These are phyloP conservation scores for Phytophthora meadii DNA, from an alignment of 352 stramenopile species.

Conservation along the genomic window DNA sequence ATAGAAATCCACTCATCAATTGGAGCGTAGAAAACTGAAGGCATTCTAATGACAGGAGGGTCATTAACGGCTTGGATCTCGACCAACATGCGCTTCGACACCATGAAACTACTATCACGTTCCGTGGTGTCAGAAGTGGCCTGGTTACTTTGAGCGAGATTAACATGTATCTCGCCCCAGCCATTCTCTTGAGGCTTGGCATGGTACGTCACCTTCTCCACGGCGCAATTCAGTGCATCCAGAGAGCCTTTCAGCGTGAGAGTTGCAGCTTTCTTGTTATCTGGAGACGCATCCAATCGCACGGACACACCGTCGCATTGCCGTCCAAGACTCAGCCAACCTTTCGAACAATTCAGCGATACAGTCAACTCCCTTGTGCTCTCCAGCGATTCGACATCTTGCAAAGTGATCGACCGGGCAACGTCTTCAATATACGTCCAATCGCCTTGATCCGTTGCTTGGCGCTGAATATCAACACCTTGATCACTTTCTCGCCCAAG, in stretches of 20 bases:
- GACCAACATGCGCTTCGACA: conserved; percentile 47
- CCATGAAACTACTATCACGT: conserved; percentile 32
- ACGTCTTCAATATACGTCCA: conserved; percentile 7
- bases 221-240: conserved; percentile 51
- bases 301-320: conserved; percentile 20
- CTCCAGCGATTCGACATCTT: conserved; percentile 31
- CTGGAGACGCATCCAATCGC: conserved; percentile 2
- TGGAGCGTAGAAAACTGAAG: conserved; percentile 35
- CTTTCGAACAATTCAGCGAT: conserved; percentile 44
- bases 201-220: conserved; percentile 61
- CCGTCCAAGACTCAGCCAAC: conserved; percentile 43
- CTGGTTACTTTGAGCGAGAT: conserved; percentile 34
- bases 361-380: conserved; percentile 27
- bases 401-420: conserved; percentile 48
- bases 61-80: conserved; percentile 57
- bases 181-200: conserved; percentile 32
- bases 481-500: conserved; percentile 14
- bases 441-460: background rate
- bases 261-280: background rate
- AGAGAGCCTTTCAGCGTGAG: conserved; percentile 43
- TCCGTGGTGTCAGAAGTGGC: background rate
- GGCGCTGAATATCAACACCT: background rate
- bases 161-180: conserved; percentile 52
- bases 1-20: conserved; percentile 40
- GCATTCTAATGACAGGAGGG: conserved; percentile 43